A percentile compares a stretch with the other conserved stretches of the same genome.
phyloP scores from a whole-genome alignment of 2,329 filamentous ascomycete species.

The Exophiala spinifera region DNA sequence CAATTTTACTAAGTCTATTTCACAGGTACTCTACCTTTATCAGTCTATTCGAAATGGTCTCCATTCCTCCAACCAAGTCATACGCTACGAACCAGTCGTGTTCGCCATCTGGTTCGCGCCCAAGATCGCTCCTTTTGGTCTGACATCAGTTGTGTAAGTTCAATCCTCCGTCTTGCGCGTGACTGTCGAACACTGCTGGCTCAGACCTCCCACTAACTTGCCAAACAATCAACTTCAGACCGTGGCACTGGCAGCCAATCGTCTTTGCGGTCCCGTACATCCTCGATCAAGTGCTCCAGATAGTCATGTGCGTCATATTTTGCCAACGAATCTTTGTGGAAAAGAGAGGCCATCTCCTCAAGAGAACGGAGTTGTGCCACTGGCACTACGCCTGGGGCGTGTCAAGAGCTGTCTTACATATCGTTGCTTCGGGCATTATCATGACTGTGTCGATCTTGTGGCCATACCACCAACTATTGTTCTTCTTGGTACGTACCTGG shows the following conservation, averaged over 20 bases:
- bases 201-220: neutral
- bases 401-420: neutral
- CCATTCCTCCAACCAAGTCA: neutral
- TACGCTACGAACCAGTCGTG: neutral
- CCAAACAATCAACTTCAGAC: neutral
- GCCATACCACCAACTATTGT: neutral
- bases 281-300: neutral
- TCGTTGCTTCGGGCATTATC: neutral
- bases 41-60: neutral
- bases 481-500: no score
- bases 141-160: neutral
- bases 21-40: neutral
- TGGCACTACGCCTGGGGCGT: neutral
- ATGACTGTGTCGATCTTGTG: neutral
- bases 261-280: neutral
- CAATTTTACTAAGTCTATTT: neutral
- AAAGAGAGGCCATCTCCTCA: neutral
- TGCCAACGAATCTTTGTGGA: neutral
- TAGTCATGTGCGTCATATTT: neutral
- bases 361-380: neutral
- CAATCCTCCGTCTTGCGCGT: neutral
- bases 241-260: neutral
- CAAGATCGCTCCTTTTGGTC: neutral
- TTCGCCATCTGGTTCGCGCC: neutral
- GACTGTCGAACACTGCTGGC: no score